These are phyloP conservation scores for Euphorbia lathyris DNA, from an alignment of 345 rosid species.

Conservation along the genomic window DNA sequence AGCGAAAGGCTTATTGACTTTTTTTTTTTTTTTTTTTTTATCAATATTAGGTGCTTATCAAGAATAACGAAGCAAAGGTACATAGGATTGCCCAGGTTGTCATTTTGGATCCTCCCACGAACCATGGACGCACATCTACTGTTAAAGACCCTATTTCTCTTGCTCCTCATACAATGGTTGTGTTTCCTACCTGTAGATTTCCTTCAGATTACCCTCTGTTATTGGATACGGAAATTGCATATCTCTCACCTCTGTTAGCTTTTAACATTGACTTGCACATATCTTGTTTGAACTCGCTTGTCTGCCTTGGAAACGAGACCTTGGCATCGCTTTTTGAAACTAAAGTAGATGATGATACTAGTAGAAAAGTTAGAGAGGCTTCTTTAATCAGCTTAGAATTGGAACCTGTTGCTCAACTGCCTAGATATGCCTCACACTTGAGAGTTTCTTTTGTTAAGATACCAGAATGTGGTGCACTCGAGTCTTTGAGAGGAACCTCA, in stretches of 20 bases:
- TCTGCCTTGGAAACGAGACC: conserved; percentile 51
- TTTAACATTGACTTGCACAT: conserved; percentile 79
- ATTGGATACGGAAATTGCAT: conserved; percentile 56
- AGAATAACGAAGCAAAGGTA: conserved; percentile 46
- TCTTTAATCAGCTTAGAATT: conserved; percentile 47
- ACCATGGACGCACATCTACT: conserved; percentile 15
- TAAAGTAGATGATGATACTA: conserved; percentile 38
- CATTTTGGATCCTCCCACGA: conserved; percentile 75
- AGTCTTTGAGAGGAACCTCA: conserved; percentile 55
- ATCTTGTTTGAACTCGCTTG: conserved; percentile 65
- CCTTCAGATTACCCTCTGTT: conserved; percentile 22
- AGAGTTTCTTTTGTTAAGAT: conserved; percentile 83
- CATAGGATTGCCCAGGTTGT: conserved; percentile 64
- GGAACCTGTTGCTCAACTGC: conserved; percentile 46
- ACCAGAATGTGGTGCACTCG: conserved; percentile 85
- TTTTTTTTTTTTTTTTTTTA: neutral
- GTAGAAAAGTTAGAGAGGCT: conserved; percentile 25
- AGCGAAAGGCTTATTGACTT: neutral
- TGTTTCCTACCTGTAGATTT: conserved; percentile 56
- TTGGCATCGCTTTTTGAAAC: conserved; percentile 56
- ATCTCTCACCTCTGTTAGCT: conserved; percentile 75
- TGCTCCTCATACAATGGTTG: conserved; percentile 41
- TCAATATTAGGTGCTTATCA: conserved; percentile 51
- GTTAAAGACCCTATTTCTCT: conserved; percentile 18
- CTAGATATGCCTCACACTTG: conserved; percentile 82